Conservation (phyloP, 805 yeast genomes). For the Lipomyces japonicus region DNA sequence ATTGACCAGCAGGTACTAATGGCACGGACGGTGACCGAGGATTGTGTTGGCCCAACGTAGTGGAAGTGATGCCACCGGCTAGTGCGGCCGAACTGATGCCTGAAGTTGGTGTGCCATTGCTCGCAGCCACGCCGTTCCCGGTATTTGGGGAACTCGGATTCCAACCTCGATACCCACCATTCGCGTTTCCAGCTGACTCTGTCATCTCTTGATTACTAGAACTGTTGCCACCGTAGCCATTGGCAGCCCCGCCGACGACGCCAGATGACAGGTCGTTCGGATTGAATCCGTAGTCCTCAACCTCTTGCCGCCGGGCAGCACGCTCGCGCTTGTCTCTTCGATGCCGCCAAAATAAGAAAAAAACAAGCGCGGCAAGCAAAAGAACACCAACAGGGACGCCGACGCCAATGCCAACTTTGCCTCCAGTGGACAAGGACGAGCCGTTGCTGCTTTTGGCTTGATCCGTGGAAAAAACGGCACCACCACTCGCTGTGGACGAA, state of each 20-base stretch:
- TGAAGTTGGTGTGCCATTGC: background rate
- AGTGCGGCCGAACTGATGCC: too few relatives aligned
- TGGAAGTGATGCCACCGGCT: too few relatives aligned
- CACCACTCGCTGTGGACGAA: background rate
- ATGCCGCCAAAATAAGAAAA: slow-evolving; percentile 9
- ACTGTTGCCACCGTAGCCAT: slow-evolving; percentile 1
- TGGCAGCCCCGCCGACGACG: slow-evolving; percentile 1
- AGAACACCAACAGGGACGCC: slow-evolving; percentile 26
- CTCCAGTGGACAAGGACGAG: slow-evolving; percentile 24
- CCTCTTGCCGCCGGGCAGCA: slow-evolving; percentile 9
- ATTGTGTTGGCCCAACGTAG: background rate
- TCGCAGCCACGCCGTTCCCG: background rate
- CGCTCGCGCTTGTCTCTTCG: background rate
- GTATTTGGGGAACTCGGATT: slow-evolving; percentile 17
- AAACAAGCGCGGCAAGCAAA: slow-evolving; percentile 6
- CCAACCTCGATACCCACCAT: slow-evolving; percentile 23
- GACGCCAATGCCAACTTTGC: slow-evolving; percentile 25
- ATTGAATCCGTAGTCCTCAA: slow-evolving; percentile 19
- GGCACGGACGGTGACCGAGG: background rate
- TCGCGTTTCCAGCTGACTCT: background rate
- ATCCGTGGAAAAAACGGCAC: background rate
- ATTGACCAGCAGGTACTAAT: too few relatives aligned
- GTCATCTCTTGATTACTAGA: background rate
- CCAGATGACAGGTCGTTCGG: slow-evolving; percentile 3
- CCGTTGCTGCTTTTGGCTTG: background rate